Conservation (phyloP, 1,284 basidiomycete species). For the Fomitopsis pinicola region DNA sequence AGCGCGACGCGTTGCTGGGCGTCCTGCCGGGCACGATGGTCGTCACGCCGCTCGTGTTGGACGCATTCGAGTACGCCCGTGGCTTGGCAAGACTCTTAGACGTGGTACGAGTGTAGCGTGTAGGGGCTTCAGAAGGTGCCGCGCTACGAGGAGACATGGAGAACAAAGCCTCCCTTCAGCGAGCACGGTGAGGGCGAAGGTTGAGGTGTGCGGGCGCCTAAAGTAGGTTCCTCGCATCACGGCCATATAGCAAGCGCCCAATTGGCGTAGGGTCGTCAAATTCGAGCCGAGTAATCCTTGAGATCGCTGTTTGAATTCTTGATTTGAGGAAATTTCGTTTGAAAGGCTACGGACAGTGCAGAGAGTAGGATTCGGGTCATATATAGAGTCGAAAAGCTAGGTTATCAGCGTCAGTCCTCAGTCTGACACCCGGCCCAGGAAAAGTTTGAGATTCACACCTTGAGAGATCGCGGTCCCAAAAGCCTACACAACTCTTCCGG, state of each 20-base stretch:
- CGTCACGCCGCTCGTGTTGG: conserved; percentile 33
- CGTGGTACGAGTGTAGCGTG: conserved; percentile 28
- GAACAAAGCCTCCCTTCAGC: conserved; percentile 12
- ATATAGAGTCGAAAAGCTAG: no score
- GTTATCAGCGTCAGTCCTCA: no score
- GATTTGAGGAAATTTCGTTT: no score
- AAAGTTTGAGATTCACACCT: no score
- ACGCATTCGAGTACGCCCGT: conserved; percentile 29
- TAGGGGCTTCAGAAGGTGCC: conserved; percentile 33
- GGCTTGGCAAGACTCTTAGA: conserved; percentile 26
- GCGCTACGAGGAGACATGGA: conserved; percentile 23
- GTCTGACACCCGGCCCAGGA: no score
- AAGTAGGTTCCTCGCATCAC: not conserved
- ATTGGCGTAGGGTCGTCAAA: not conserved
- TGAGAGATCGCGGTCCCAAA: no score
- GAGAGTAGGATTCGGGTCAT: no score
- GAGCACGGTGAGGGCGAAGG: conserved; percentile 5
- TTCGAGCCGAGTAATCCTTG: no score
- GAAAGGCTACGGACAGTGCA: no score
- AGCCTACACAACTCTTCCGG: no score
- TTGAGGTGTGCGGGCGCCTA: not conserved
- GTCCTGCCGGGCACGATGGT: conserved; percentile 35
- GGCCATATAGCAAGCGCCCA: not conserved
- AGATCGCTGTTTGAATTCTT: no score
- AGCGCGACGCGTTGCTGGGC: conserved; percentile 18